Conservation (phyloP, 257 asterid species). For the Cruciata laevipes region DNA sequence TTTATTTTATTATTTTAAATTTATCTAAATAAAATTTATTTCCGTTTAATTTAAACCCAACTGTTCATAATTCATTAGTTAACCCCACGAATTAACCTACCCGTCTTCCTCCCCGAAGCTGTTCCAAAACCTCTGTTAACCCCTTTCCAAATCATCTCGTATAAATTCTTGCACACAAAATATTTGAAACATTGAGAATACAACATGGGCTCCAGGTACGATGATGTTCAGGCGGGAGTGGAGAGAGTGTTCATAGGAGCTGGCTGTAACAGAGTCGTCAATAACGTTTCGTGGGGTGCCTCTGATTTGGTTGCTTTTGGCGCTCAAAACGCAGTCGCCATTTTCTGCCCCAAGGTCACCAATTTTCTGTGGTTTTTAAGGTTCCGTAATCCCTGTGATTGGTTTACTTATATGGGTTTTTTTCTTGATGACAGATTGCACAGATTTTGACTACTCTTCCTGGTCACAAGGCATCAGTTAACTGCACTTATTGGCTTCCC, state of each 20-base stretch:
- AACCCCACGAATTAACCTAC: not conserved
- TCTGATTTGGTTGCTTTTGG: constrained; percentile 78
- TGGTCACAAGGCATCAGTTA: constrained; percentile 80
- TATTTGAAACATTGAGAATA: not conserved
- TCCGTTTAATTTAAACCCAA: no score
- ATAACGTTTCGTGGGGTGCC: constrained; percentile 96
- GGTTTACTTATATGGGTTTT: not conserved
- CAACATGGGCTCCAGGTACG: constrained; percentile 22
- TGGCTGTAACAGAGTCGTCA: constrained; percentile 84
- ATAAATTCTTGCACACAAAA: not conserved
- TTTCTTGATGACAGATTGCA: constrained; percentile 43
- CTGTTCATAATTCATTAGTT: no score
- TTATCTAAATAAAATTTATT: no score
- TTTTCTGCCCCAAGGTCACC: constrained; percentile 79
- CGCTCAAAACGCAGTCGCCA: constrained; percentile 85
- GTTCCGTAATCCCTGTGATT: not conserved
- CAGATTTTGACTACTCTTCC: constrained; percentile 87
- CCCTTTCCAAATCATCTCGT: not conserved
- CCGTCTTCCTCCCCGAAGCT: not conserved
- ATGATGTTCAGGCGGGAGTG: constrained; percentile 37
- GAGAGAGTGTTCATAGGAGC: constrained; percentile 66
- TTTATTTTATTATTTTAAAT: no score
- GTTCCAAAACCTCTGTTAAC: not conserved
- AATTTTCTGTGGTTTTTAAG: not conserved
- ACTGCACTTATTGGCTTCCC: constrained; percentile 93